Percentiles rank a stretch among this genome's conserved stretches.
These are phyloP conservation scores for Claviceps africana DNA, from an alignment of 2,329 filamentous ascomycete genomes.

Conservation along the genomic window DNA sequence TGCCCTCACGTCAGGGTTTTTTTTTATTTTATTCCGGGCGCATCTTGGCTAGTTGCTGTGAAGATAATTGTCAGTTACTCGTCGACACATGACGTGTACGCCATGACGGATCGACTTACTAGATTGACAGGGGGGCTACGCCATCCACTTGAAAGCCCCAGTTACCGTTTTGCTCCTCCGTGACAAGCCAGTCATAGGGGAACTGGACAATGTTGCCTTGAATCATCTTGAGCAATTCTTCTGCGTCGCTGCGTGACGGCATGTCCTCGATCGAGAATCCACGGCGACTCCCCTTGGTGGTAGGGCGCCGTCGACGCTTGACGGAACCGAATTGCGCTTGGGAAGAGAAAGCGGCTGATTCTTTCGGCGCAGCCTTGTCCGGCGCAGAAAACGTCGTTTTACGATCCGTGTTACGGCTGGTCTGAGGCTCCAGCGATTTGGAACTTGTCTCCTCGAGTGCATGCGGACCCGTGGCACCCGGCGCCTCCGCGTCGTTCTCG, in stretches of 20 bases:
- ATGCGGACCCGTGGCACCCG: conserved; percentile 32
- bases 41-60: conserved; percentile 2
- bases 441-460: conserved; percentile 26
- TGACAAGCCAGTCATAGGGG: conserved; percentile 89
- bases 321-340: conserved; percentile 31
- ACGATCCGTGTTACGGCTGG: conserved; percentile 30
- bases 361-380: conserved; percentile 32
- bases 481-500: not conserved
- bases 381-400: conserved; percentile 42
- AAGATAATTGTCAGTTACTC: not conserved
- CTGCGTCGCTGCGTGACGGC: conserved; percentile 60
- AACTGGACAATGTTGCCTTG: conserved; percentile 85
- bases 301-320: conserved; percentile 51
- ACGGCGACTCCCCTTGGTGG: conserved; percentile 53
- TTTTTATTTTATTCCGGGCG: no score
- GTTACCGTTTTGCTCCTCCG: conserved; percentile 83
- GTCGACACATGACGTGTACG: no score
- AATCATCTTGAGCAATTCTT: conserved; percentile 64
- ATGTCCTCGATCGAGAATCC: conserved; percentile 61
- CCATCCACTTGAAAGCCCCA: conserved; percentile 97
- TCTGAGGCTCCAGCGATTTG: conserved; percentile 20
- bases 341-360: conserved; percentile 17
- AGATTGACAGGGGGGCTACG: conserved; percentile 92
- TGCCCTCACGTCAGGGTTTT: no score
- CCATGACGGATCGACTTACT: conserved; percentile 43